Conservation (phyloP, 306 rosid species). For the Chamaecrista fasciculata region DNA sequence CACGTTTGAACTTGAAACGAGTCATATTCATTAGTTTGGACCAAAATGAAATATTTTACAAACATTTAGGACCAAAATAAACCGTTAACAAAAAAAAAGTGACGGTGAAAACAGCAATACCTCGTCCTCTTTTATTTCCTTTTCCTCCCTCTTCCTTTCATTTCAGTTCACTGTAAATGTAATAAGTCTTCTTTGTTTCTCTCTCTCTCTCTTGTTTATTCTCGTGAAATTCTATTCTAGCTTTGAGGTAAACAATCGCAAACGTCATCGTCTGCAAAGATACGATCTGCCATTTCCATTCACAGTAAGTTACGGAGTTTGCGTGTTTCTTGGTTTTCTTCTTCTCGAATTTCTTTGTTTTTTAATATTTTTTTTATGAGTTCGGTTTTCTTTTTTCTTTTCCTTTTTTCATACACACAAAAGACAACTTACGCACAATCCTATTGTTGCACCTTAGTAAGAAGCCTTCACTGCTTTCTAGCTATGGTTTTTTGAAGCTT, state of each 20-base stretch:
- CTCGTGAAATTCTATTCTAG: background rate
- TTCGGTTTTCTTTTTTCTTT: background rate
- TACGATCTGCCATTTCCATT: background rate
- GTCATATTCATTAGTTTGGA: too few relatives aligned
- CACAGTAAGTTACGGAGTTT: conserved; percentile 4
- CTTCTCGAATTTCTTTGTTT: too few relatives aligned
- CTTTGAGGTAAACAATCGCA: background rate
- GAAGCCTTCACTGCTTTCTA: background rate
- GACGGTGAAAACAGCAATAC: background rate
- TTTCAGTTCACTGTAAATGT: too few relatives aligned
- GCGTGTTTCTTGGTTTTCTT: too few relatives aligned
- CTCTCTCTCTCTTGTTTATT: background rate
- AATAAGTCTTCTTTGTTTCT: too few relatives aligned
- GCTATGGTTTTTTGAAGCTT: background rate
- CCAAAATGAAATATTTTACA: too few relatives aligned
- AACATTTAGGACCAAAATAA: too few relatives aligned
- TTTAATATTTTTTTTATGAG: too few relatives aligned
- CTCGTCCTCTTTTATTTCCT: background rate
- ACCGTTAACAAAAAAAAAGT: too few relatives aligned
- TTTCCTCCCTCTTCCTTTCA: background rate
- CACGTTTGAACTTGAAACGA: too few relatives aligned
- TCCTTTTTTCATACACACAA: background rate
- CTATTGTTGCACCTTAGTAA: background rate
- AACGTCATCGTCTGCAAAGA: background rate
- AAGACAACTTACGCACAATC: background rate